Base-by-base conservation (phyloP, 768 basidiomycete species). In the Tubosaeta sp. region DNA sequence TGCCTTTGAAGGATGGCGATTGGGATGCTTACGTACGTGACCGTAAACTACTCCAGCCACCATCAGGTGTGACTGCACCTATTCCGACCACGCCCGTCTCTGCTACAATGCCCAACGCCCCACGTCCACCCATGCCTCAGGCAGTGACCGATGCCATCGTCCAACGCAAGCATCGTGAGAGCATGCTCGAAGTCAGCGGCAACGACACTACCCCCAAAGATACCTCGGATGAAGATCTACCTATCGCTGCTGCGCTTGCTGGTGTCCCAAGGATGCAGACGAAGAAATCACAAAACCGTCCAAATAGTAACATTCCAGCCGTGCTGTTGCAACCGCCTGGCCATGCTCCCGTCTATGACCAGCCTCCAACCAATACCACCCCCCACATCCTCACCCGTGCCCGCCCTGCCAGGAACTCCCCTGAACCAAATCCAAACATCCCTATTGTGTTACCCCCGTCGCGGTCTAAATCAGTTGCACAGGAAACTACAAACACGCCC, bases 1-100 rank as follows among this genome's bases (percentile, higher is more conserved):
- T 76, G 6, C 87, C 87, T n/a, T 68, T 87, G 35, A 63, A 78
- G 44, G 82, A 87, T 38, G 76, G 80, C n/a, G 84, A 88, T 56
- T 96, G 93, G 93, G 87, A 94, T 55, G 70, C 78, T 39, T 95
- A 96, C 66, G 78, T 93, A 44, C 83, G 82, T 40, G 90, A 94
- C 44, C 81, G 93, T 49, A 90, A 87, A 63, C 75, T 96, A 14
- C 69, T 94, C 53, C 87, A 90, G 60, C 90, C 91, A 38, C 90
- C 90, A 10, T 78, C 84, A 18, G 89, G 90, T 7, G 78, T 90
- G 39, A 81, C 89, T 14, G 76, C 83, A n/a, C 89, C 90, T 1
- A 91, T 93, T 59, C 70, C 76, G 6, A 82, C 85, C n/a, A 79
- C 80, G 8, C 73, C 78, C 24, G 57, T 71, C 40, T 61, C 71